Evolutionary conservation across 2,329 filamentous ascomycete species (phyloP), one percentile per base, ranked within the genome.

Genomic region (Colletotrichum tanaceti): DNA sequence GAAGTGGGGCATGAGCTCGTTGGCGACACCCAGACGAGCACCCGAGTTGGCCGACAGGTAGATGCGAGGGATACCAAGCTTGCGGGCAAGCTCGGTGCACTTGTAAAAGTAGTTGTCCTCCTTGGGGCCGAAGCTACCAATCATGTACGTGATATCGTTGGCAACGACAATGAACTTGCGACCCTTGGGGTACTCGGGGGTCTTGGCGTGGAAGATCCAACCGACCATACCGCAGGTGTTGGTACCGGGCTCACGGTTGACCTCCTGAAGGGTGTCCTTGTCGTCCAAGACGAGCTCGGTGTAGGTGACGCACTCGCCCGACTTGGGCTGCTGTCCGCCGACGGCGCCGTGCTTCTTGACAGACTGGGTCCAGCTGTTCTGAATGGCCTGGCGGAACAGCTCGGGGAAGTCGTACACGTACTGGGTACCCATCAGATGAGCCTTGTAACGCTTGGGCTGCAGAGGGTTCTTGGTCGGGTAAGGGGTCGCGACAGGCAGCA

Each of bases 331-430:
- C 84, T 93, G 93, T 49, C 93, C 89, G 58, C 89, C 89, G 70
- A 98, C 83, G 22, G 86, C 84, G 13, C 93, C 86, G 75, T 95
- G 90, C 78, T 90, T 90, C 79, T 90, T 89, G 72, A 92, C 86
- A 65, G 90, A 89, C 79, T 91, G 90, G 77, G 85, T 83, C 96
- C 96, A 99, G 82, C 89, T 92, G 86, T 98, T 98, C 84, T 98
- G 94, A 78, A 97, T 93, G 52, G 96, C 94, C 82, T 98, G 96
- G 77, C 96, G 90, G 92, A 99, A 99, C 57, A 99, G 90, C 86
- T 99, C 96, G 38, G 96, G 96, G 91, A 99, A 99, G 82, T 99
- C 96, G 80, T 99, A 99, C 63, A 98, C 96, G 79, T 98, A 99
- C 82, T 99, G 96, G 35, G 96, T 99, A 72, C 96, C 96, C 94